A percentile compares a stretch with the other conserved stretches of the same genome.
These are phyloP conservation scores for Neurospora intermedia DNA, from an alignment of 495 filamentous ascomycete species.

Conservation along the genomic window DNA sequence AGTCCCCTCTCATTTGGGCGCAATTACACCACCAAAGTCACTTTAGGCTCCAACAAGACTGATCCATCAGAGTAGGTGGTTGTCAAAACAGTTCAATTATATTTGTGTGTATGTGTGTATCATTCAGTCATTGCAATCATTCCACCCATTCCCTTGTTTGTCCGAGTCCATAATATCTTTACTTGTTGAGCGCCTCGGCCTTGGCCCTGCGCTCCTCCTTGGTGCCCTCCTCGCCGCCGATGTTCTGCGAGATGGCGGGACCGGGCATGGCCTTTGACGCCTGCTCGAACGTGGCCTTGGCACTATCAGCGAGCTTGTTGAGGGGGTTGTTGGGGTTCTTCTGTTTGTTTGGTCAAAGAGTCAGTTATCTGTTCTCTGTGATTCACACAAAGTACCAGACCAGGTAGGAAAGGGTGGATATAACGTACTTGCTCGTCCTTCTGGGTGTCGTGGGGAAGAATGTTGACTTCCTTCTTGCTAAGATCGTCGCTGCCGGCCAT, in stretches of 20 bases:
- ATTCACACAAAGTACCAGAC: no score
- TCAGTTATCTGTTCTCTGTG: not conserved
- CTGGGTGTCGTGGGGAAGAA: not conserved
- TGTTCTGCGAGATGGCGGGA: conserved; percentile 36
- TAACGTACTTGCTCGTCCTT: not conserved
- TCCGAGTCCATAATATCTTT: conserved; percentile 4
- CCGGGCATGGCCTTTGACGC: conserved; percentile 39
- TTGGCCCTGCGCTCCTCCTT: conserved; percentile 57
- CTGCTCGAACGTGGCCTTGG: conserved; percentile 23
- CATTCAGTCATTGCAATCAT: not conserved
- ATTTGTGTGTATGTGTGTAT: not conserved
- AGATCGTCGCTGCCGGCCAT: not conserved
- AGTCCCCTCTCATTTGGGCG: not conserved
- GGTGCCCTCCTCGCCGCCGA: conserved; percentile 43
- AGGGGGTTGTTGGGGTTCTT: conserved; percentile 10
- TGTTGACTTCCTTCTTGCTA: not conserved
- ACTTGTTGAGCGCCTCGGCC: conserved; percentile 56
- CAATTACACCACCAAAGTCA: not conserved
- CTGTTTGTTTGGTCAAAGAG: not conserved
- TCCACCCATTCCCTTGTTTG: not conserved
- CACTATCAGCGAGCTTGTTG: conserved; percentile 14
- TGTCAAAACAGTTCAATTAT: not conserved
- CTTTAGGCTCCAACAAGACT: not conserved
- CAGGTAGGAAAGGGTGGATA: no score
- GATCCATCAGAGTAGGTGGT: not conserved